These are phyloP conservation scores for Cyberlindnera petersonii DNA, from an alignment of 805 yeast species.

Conservation along the genomic window DNA sequence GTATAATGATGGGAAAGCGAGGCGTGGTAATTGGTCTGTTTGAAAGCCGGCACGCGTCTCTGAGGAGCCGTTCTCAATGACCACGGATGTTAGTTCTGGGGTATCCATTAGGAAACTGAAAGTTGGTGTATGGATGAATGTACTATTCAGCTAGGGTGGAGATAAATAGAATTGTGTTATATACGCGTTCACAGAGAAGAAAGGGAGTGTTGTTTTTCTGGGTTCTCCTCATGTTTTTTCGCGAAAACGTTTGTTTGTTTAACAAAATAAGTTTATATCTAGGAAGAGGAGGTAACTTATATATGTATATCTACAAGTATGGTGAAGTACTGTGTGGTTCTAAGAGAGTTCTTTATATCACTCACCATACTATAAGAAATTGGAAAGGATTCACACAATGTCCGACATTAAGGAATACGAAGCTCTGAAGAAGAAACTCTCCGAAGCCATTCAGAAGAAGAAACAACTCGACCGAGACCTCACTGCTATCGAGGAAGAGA, in stretches of 20 bases:
- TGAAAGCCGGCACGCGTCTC: constrained; percentile 70
- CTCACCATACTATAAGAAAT: not conserved
- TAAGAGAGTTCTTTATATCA: too few species aligned
- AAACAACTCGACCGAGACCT: constrained; percentile 61
- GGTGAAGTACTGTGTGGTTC: too few species aligned
- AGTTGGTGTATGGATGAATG: too few species aligned
- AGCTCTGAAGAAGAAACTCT: constrained; percentile 59
- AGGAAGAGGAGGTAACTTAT: not conserved
- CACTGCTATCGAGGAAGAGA: constrained; percentile 65
- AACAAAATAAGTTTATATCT: not conserved
- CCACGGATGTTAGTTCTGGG: constrained; percentile 49
- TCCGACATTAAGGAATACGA: constrained; percentile 49
- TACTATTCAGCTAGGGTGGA: too few species aligned
- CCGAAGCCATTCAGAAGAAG: constrained; percentile 57
- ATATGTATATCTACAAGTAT: too few species aligned
- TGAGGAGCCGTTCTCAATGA: constrained; percentile 64
- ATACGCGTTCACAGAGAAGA: too few species aligned
- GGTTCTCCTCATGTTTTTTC: too few species aligned
- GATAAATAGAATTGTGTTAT: too few species aligned
- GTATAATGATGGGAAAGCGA: constrained; percentile 56
- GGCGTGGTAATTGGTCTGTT: constrained; percentile 56
- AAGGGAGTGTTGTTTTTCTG: too few species aligned
- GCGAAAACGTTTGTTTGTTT: too few species aligned
- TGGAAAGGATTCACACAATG: constrained; percentile 3
- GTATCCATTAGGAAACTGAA: constrained; percentile 10